These are phyloP conservation scores for Anisodus acutangulus DNA, from an alignment of 257 asterid species.

Conservation along the genomic window DNA sequence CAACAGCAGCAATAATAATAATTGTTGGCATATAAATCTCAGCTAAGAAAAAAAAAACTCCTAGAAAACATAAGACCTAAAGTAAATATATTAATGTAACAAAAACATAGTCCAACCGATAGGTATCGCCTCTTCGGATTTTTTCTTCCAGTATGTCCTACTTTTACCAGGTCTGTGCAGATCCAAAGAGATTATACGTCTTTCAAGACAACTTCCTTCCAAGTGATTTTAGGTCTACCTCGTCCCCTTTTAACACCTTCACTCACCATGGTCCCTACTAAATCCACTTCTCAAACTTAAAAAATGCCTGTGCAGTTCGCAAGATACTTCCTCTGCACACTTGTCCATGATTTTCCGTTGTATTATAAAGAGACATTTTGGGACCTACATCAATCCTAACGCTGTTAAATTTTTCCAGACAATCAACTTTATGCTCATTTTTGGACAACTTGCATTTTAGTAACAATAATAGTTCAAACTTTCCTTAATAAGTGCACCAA, in stretches of 20 bases:
- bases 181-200: neutral
- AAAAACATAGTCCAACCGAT: neutral
- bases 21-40: neutral
- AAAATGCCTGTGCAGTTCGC: neutral
- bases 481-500: neutral
- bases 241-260: neutral
- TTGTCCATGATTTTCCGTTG: constrained; percentile 8
- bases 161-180: neutral
- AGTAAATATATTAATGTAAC: constrained; percentile 11
- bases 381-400: constrained; percentile 6
- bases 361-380: neutral
- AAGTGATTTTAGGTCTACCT: constrained; percentile 7
- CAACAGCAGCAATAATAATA: neutral
- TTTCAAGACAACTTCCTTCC: neutral
- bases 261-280: neutral
- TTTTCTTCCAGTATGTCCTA: neutral
- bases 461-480: neutral
- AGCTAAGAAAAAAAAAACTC: neutral
- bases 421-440: neutral
- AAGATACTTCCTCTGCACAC: neutral
- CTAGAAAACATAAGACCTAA: neutral
- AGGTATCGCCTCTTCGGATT: neutral
- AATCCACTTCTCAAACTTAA: neutral
- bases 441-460: constrained; percentile 1
- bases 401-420: neutral